Evolutionary conservation across 2,329 filamentous ascomycete genomes (phyloP).

Genomic region (Aschersonia sp.): DNA sequence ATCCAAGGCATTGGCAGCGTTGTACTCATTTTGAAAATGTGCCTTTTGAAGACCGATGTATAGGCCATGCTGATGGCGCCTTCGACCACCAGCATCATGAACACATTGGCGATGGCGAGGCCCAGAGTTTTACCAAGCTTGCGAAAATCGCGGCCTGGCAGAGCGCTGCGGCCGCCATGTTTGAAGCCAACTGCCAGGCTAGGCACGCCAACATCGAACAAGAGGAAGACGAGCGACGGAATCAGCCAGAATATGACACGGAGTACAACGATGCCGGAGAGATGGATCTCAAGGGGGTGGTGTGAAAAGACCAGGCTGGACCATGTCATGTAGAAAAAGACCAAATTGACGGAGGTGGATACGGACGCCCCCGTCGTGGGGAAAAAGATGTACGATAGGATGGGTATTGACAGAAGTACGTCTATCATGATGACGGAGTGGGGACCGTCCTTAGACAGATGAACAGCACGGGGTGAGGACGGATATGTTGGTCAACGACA

Average conservation of each 20-base stretch:
- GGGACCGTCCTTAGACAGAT: neutral
- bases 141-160: constrained; percentile 29
- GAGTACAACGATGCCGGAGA: constrained; percentile 53
- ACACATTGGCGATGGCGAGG: constrained; percentile 31
- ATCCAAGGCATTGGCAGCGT: constrained; percentile 38
- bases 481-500: neutral
- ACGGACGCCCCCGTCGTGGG: constrained; percentile 46
- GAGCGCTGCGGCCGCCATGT: constrained; percentile 36
- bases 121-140: constrained; percentile 19
- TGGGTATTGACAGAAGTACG: constrained; percentile 55
- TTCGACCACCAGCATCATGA: constrained; percentile 27
- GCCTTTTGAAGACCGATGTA: constrained; percentile 15
- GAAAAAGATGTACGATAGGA: constrained; percentile 52
- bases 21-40: constrained; percentile 32
- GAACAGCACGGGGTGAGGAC: neutral
- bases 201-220: constrained; percentile 58
- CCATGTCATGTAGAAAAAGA: constrained; percentile 90
- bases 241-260: constrained; percentile 57
- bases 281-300: constrained; percentile 57
- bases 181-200: constrained; percentile 57
- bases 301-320: constrained; percentile 68
- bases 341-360: constrained; percentile 65
- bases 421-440: constrained; percentile 30
- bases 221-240: constrained; percentile 57
- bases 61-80: constrained; percentile 24